Evolutionary conservation across 306 rosid species (phyloP), one percentile per base, ranked within the genome.

Genomic region (Myrica gale): DNA sequence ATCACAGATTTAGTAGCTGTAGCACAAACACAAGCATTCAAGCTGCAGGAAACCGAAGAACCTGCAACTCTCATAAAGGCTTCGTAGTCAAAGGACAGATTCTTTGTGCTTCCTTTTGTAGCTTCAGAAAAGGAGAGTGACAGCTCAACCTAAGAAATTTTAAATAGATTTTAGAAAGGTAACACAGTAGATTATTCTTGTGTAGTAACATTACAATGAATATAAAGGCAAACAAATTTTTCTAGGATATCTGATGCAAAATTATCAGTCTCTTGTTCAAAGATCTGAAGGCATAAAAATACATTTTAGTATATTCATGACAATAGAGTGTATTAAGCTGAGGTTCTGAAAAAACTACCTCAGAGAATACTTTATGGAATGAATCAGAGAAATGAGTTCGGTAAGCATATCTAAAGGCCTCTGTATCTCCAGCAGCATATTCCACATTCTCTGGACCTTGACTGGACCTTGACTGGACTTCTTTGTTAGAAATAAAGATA

Each of bases 311-410:
- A 41, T 62, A 41, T 13, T 50, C 54, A 46, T 60, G 39, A 51
- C 11, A 56, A 75, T 41, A 68, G 39, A 76, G 32, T 76, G 23
- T 26, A 41, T 43, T 48, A 9, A 46, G 45, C 68, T 67, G n/a
- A 37, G 61, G 68, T 46, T 48, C 54, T 69, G 70, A 69, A 51
- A 51, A 54, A 52, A 43, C 55, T 88, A 92, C 99, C 99, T 92
- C 99, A 3, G 96, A 89, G 84, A 95, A 95, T 84, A 92, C 85
- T 84, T 84, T 88, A 83, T 87, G 90, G 83, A 95, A 95, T 83
- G 96, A 92, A 85, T 83, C 87, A 51, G 97, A 90, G 85, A 95
- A 95, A 77, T 88, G 88, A 84, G 97, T 74, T 15, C 80, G 92
- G 80, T 72, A 87, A 61, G 87, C 87, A 82, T 85, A 80, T 82